A percentile compares a stretch with the other conserved stretches of the same genome.
Conservation (phyloP, 2,329 filamentous ascomycete genomes). For the Rugonectria rugulosa region DNA sequence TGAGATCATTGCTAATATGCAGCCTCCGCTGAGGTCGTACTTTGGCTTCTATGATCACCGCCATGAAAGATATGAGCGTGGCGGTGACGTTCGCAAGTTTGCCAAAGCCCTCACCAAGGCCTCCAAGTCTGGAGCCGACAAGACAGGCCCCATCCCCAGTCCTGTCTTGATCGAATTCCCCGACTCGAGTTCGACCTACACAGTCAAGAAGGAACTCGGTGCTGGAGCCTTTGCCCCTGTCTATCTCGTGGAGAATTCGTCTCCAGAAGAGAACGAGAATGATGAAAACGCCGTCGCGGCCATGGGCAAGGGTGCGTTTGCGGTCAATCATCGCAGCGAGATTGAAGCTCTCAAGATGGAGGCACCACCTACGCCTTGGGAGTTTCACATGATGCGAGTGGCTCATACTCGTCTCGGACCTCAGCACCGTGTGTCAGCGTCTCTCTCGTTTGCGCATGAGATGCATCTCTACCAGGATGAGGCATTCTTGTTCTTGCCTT, state of each 20-base stretch:
- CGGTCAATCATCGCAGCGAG: slow-evolving; percentile 60
- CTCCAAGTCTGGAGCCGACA: slow-evolving; percentile 66
- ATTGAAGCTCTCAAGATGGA: slow-evolving; percentile 96
- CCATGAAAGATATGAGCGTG: slow-evolving; percentile 68
- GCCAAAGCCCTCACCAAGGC: slow-evolving; percentile 71
- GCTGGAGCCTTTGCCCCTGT: slow-evolving; percentile 95
- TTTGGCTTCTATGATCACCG: slow-evolving; percentile 81
- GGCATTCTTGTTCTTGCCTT: slow-evolving; percentile 87
- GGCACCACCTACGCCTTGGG: slow-evolving; percentile 86
- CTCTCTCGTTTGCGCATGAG: slow-evolving; percentile 84
- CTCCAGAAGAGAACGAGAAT: slow-evolving; percentile 54
- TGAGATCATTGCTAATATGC: slow-evolving; percentile 76
- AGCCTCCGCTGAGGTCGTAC: slow-evolving; percentile 78
- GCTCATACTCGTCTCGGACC: slow-evolving; percentile 79
- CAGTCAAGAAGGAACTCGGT: slow-evolving; percentile 83
- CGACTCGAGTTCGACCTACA: slow-evolving; percentile 72
- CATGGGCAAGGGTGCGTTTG: slow-evolving; percentile 70
- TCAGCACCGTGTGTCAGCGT: slow-evolving; percentile 74
- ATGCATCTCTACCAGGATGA: slow-evolving; percentile 93
- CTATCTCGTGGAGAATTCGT: slow-evolving; percentile 84
- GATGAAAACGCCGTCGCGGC: slow-evolving; percentile 54
- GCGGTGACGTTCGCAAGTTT: slow-evolving; percentile 81
- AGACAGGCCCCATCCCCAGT: slow-evolving; percentile 62
- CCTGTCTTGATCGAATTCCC: slow-evolving; percentile 74
- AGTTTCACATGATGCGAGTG: slow-evolving; percentile 93